Evolutionary conservation across 306 rosid genomes (phyloP).

Genomic region (Sesbania bispinosa): DNA sequence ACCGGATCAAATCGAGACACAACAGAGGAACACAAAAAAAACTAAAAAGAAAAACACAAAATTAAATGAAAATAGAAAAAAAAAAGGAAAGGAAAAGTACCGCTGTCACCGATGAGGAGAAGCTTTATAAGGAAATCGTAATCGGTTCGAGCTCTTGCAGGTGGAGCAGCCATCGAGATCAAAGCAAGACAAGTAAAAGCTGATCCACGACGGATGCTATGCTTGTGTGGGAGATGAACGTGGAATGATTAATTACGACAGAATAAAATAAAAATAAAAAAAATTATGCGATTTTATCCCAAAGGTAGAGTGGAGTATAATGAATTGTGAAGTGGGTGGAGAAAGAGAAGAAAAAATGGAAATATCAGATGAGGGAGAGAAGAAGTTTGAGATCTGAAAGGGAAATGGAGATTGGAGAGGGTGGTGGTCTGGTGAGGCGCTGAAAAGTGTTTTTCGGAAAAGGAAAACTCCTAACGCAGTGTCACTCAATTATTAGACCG

Average conservation of each 20-base stretch:
- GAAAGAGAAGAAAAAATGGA: background rate
- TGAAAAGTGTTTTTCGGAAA: slow-evolving; percentile 28
- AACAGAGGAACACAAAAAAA: background rate
- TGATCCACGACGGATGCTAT: slow-evolving; percentile 11
- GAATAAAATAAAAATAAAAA: background rate
- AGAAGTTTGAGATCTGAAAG: slow-evolving; percentile 43
- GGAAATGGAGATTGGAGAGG: slow-evolving; percentile 25
- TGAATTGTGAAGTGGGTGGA: background rate
- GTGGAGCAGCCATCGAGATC: slow-evolving; percentile 69
- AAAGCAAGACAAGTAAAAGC: slow-evolving; percentile 10
- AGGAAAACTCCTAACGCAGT: background rate
- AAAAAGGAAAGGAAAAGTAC: slow-evolving; percentile 38
- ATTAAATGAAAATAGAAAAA: background rate
- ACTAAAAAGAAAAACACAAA: background rate
- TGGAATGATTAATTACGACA: background rate
- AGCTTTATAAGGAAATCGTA: slow-evolving; percentile 91
- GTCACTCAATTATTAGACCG: too few species aligned
- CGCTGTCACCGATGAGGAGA: slow-evolving; percentile 96
- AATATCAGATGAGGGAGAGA: slow-evolving; percentile 32
- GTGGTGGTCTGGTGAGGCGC: slow-evolving; percentile 45
- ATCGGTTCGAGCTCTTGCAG: slow-evolving; percentile 94
- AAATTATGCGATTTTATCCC: background rate
- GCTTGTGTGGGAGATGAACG: too few species aligned
- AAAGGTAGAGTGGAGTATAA: too few species aligned
- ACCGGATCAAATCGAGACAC: background rate